phyloP scores from a whole-genome alignment of 2,329 filamentous ascomycete genomes.

The Sclerotinia nivalis region DNA sequence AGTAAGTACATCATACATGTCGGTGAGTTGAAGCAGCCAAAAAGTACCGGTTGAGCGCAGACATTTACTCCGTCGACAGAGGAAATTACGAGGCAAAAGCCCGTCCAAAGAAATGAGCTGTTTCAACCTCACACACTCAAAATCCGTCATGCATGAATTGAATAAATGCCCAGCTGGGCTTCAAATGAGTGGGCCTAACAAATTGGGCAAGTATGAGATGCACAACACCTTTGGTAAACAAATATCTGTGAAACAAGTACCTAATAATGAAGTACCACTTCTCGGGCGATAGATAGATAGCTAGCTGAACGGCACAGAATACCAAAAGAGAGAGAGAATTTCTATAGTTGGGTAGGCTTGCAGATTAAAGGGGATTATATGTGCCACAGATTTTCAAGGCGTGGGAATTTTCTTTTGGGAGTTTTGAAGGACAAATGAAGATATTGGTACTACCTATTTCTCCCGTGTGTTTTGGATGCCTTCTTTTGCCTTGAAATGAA shows the following conservation, averaged over 20 bases:
- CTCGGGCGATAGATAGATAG: background rate
- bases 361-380: background rate
- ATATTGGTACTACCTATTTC: background rate
- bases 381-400: background rate
- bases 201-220: background rate
- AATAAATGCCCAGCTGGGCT: background rate
- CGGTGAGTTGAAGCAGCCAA: background rate
- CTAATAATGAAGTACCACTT: background rate
- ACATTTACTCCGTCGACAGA: background rate
- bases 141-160: background rate
- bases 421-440: background rate
- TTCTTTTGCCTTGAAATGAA: constrained; percentile 8
- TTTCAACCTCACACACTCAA: background rate
- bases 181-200: background rate
- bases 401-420: background rate
- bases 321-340: background rate
- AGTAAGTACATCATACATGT: background rate
- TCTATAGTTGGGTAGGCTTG: background rate
- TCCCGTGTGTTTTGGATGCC: constrained; percentile 14
- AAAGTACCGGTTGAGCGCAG: background rate
- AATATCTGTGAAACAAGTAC: background rate
- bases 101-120: background rate
- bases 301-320: background rate
- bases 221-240: background rate
- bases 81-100: background rate